Evolutionary conservation across 495 filamentous ascomycete genomes (phyloP).

Genomic region (Glutinoglossum americanum): DNA sequence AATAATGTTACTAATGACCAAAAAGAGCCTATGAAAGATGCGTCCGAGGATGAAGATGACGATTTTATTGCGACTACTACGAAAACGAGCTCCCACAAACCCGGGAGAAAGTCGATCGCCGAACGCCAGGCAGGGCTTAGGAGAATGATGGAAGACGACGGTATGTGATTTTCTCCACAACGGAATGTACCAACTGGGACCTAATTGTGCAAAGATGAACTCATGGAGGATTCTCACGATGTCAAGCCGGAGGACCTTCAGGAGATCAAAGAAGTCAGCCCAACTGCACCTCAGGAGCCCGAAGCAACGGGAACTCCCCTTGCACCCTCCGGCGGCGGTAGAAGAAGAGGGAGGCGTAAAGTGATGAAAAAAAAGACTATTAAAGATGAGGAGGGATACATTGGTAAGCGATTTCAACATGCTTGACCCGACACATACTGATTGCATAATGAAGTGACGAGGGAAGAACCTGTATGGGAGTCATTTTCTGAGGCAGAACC

Average conservation of each 20-base stretch:
- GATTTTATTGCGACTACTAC: constrained; percentile 22
- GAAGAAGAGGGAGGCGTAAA: constrained; percentile 57
- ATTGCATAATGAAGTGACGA: constrained; percentile 42
- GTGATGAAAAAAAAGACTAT: constrained; percentile 77
- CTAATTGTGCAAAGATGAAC: constrained; percentile 21
- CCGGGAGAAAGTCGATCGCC: constrained; percentile 29
- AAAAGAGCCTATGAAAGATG: constrained; percentile 27
- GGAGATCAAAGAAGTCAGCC: constrained; percentile 12
- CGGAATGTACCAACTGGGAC: neutral
- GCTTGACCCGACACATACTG: constrained; percentile 8
- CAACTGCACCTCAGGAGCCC: constrained; percentile 20
- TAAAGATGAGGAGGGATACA: constrained; percentile 84
- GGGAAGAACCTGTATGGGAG: constrained; percentile 76
- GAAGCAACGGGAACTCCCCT: constrained; percentile 21
- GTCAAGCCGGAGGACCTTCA: neutral
- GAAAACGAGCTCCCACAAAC: constrained; percentile 14
- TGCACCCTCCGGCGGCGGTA: constrained; percentile 37
- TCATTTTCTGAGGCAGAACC: constrained; percentile 91
- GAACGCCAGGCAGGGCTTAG: constrained; percentile 51
- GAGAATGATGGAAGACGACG: constrained; percentile 78
- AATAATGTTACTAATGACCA: constrained; percentile 4
- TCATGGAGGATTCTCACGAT: constrained; percentile 14
- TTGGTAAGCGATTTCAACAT: constrained; percentile 31
- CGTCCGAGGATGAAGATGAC: constrained; percentile 56
- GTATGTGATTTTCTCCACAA: constrained; percentile 16